Evolutionary conservation across 805 yeast genomes (phyloP).

Genomic region (Candida vaughaniae): DNA sequence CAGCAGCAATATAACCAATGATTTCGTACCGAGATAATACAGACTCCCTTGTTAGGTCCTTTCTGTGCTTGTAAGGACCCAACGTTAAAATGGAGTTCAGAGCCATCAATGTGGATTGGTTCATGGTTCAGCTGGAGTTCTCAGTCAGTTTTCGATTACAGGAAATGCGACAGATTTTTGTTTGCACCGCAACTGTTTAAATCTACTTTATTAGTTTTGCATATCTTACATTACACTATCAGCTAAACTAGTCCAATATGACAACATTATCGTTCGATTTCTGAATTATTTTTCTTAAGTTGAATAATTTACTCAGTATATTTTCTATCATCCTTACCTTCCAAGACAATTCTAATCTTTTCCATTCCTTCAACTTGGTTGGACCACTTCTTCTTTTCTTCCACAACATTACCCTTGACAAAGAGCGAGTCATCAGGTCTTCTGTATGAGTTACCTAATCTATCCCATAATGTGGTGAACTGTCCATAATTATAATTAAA

Average conservation of each 20-base stretch:
- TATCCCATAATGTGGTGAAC: slow-evolving; percentile 97
- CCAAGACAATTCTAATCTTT: slow-evolving; percentile 71
- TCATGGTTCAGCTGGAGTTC: too few relatives aligned
- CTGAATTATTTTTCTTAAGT: too few relatives aligned
- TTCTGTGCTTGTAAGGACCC: slow-evolving; percentile 48
- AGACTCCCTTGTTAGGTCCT: slow-evolving; percentile 62
- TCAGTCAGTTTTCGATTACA: too few relatives aligned
- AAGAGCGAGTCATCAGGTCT: slow-evolving; percentile 87
- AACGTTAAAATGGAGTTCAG: slow-evolving; percentile 38
- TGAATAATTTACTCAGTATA: slow-evolving; percentile 38
- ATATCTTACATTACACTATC: too few relatives aligned
- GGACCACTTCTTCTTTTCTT: slow-evolving; percentile 62
- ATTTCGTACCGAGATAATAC: slow-evolving; percentile 86
- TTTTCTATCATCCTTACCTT: slow-evolving; percentile 76
- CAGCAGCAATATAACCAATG: slow-evolving; percentile 96
- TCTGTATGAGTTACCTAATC: slow-evolving; percentile 91
- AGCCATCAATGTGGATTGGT: slow-evolving; percentile 40
- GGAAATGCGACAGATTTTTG: too few relatives aligned
- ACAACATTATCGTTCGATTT: too few relatives aligned
- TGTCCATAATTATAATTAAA: slow-evolving; percentile 98
- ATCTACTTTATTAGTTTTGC: too few relatives aligned
- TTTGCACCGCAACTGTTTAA: too few relatives aligned
- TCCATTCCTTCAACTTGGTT: slow-evolving; percentile 76
- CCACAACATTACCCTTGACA: slow-evolving; percentile 45
- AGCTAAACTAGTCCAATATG: too few relatives aligned